Percentiles rank a stretch among this genome's conserved stretches.
These are phyloP conservation scores for Lodderomyces orthopsilosis DNA, from an alignment of 1,139 yeast species.

Conservation along the genomic window DNA sequence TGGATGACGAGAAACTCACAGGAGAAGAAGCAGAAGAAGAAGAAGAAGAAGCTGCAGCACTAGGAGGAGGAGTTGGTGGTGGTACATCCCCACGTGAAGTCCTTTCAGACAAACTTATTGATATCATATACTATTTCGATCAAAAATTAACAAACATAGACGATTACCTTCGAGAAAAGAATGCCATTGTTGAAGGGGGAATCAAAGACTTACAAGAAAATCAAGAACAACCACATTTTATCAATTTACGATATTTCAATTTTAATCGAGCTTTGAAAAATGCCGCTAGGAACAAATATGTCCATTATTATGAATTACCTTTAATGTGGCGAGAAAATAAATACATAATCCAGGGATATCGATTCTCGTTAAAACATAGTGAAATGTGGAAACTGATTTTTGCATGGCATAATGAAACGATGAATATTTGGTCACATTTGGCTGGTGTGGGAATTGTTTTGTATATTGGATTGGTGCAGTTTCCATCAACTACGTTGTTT, in stretches of 20 bases:
- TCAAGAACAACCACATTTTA: conserved; percentile 17
- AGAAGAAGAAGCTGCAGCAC: conserved; percentile 49
- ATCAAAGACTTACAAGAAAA: neutral
- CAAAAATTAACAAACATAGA: conserved; percentile 54
- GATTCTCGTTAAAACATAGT: conserved; percentile 68
- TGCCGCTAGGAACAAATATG: conserved; percentile 55
- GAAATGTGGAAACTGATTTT: conserved; percentile 57
- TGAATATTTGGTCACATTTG: conserved; percentile 93
- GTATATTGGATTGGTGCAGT: conserved; percentile 57
- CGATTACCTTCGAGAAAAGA: conserved; percentile 40
- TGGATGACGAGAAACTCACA: neutral
- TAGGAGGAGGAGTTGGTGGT: conserved; percentile 19
- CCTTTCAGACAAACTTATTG: conserved; percentile 44
- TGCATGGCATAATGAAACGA: conserved; percentile 70
- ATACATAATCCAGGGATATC: conserved; percentile 77
- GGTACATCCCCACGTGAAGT: conserved; percentile 21
- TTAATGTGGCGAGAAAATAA: conserved; percentile 92
- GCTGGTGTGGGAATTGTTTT: conserved; percentile 61
- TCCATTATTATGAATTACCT: conserved; percentile 83
- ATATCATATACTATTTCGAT: conserved; percentile 55
- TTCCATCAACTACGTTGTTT: conserved; percentile 54
- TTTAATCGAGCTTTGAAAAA: conserved; percentile 56
- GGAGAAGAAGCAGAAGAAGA: conserved; percentile 36
- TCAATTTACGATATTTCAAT: conserved; percentile 51
- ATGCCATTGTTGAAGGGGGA: conserved; percentile 28